Evolutionary conservation across 2,329 filamentous ascomycete genomes (phyloP).

Genomic region (Bipolaris zeicola): DNA sequence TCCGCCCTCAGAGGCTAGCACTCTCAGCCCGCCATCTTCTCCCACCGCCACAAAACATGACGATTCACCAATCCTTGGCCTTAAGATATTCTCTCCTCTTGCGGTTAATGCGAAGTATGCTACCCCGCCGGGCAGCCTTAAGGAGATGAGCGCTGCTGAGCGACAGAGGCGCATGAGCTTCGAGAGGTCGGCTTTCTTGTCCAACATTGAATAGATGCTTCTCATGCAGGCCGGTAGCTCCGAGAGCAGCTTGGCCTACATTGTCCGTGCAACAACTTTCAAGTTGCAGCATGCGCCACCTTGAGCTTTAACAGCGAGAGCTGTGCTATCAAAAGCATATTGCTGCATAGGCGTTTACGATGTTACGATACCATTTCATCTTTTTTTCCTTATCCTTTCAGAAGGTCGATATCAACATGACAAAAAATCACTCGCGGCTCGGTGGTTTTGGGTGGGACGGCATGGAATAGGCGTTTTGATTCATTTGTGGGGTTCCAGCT

Average conservation of each 20-base stretch:
- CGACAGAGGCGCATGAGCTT: conserved; percentile 22
- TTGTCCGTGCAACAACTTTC: neutral
- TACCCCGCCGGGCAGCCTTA: conserved; percentile 28
- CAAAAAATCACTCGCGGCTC: conserved; percentile 26
- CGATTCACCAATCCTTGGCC: conserved; percentile 35
- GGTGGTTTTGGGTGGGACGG: conserved; percentile 4
- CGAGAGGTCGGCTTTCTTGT: conserved; percentile 36
- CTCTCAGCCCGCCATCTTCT: conserved; percentile 38
- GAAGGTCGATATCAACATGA: conserved; percentile 23
- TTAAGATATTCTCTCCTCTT: conserved; percentile 40
- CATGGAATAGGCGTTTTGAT: conserved; percentile 18
- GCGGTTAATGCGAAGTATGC: conserved; percentile 43
- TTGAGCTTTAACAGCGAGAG: neutral
- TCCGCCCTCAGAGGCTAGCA: conserved; percentile 23
- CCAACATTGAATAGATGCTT: conserved; percentile 36
- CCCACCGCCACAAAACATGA: conserved; percentile 30
- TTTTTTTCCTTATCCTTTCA: conserved; percentile 18
- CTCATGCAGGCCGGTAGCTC: neutral
- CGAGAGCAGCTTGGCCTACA: neutral
- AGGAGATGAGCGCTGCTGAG: conserved; percentile 31
- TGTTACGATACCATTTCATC: conserved; percentile 24
- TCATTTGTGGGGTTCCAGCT: neutral
- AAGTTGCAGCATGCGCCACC: neutral
- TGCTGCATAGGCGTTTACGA: conserved; percentile 22
- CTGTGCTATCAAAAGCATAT: neutral